These are phyloP conservation scores for Dendrobium catenatum DNA, from an alignment of 106 monocot genomes.

Conservation along the genomic window DNA sequence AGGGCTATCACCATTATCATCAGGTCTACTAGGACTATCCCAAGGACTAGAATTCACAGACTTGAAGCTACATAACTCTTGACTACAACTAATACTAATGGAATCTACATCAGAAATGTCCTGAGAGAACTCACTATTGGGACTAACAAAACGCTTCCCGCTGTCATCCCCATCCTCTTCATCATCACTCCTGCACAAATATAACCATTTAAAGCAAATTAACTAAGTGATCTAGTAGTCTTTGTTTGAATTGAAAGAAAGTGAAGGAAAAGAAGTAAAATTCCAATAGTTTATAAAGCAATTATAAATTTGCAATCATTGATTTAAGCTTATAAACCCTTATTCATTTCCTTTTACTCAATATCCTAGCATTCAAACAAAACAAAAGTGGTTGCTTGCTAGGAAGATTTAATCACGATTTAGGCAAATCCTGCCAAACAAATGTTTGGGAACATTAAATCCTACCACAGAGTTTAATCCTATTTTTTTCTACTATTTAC, in stretches of 20 bases:
- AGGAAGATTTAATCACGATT: too few relatives aligned
- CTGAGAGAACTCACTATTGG: conserved; percentile 42
- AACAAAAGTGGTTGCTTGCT: neutral
- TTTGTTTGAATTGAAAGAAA: neutral
- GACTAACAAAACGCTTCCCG: conserved; percentile 37
- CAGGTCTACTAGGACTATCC: conserved; percentile 43
- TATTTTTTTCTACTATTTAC: too few relatives aligned
- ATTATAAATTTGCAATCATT: neutral
- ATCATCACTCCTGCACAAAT: conserved; percentile 42
- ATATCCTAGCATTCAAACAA: neutral
- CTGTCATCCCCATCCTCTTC: conserved; percentile 45
- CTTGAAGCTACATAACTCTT: conserved; percentile 41
- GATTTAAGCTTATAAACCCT: neutral
- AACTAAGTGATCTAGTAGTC: neutral
- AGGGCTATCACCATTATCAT: conserved; percentile 16
- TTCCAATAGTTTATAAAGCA: neutral
- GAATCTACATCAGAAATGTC: conserved; percentile 70
- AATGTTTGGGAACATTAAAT: too few relatives aligned
- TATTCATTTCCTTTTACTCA: neutral
- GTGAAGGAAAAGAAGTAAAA: neutral
- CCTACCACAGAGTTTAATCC: too few relatives aligned
- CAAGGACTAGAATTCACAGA: conserved; percentile 52
- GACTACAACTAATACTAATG: conserved; percentile 33
- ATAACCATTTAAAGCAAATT: conserved; percentile 5
- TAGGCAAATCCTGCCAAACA: too few relatives aligned